Evolutionary conservation across 345 rosid species (phyloP).

Genomic region (sweet orange (Citrus sinensis)): DNA sequence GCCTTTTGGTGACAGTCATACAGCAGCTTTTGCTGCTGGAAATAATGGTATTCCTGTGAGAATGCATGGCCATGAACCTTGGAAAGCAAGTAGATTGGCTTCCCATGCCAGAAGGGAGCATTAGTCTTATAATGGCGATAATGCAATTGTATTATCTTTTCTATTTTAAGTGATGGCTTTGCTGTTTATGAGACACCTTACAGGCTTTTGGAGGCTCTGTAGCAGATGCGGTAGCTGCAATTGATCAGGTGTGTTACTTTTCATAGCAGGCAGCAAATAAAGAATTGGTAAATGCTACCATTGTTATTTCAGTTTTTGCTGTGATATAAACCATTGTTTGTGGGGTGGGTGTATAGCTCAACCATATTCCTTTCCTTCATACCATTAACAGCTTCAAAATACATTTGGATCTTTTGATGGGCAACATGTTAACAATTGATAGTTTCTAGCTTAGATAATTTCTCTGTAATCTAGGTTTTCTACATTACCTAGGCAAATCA

Average conservation of each 20-base stretch:
- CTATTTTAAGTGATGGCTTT: constrained; percentile 22
- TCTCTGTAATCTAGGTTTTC: background rate
- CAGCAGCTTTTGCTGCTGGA: constrained; percentile 97
- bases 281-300: background rate
- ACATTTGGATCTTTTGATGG: background rate
- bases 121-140: background rate
- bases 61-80: constrained; percentile 88
- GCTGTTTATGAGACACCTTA: constrained; percentile 94
- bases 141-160: background rate
- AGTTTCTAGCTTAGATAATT: background rate
- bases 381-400: background rate
- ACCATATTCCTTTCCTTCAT: background rate
- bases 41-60: constrained; percentile 95
- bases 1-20: constrained; percentile 56
- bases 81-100: constrained; percentile 99
- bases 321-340: background rate
- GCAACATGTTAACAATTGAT: background rate
- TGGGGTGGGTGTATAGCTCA: background rate
- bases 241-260: constrained; percentile 69
- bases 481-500: background rate
- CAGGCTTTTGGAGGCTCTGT: constrained; percentile 92
- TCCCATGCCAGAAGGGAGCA: constrained; percentile 81
- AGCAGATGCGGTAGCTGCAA: constrained; percentile 97
- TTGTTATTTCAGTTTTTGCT: background rate
- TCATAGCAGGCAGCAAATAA: background rate